Base-by-base conservation (phyloP, 164 flowering plant genomes). In the Euptelea pleiosperma region DNA sequence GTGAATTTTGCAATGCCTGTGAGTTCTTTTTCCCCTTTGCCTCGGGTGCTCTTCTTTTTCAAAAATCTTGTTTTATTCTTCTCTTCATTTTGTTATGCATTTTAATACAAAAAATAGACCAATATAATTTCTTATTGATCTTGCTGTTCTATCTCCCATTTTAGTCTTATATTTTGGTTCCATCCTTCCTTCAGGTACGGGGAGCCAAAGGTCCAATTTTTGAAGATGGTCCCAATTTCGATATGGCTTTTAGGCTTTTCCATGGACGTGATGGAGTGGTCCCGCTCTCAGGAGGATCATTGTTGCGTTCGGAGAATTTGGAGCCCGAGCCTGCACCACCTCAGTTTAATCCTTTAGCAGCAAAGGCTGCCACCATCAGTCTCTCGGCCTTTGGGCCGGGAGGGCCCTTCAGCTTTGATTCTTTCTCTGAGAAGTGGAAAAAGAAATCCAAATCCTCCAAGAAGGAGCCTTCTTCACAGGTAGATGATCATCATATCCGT, bases 211-310 rank as follows among this genome's bases (percentile, higher is more conserved):
- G 60, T 57, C 60, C 60, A 31, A 57, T 57, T 57, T 57, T 57
- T 21, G 60, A 57, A 57, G 60, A 91, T 82, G 98, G 90, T 35
- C 92, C 94, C 48, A 86, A 86, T 76, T 91, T 94, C 78, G 97
- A 91, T 30, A 72, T 57, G 83, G 96, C 95, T 58, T 94, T 94
- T 66, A 81, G 78, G 74, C 81, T 94, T 64, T 94, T 94, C 75
- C 99, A 94, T 76, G 99, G 99, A 11, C 71, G 64, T 31, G 88
- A 94, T 76, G 99, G 99, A 33, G 91, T 91, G 42, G 97, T 94
- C 46, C 99, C 99, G n/a, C 89, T 94, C 35, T 79, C 89, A 30
- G 91, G 75, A 55, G 81, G 77, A 71, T 68, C 85, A 40, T 73
- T 50, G 33, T 15, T 62, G 42, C 70, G 1, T 29, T 48, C 74